Conservation (phyloP, 2,329 filamentous ascomycete genomes). For the Colletotrichum sp. region DNA sequence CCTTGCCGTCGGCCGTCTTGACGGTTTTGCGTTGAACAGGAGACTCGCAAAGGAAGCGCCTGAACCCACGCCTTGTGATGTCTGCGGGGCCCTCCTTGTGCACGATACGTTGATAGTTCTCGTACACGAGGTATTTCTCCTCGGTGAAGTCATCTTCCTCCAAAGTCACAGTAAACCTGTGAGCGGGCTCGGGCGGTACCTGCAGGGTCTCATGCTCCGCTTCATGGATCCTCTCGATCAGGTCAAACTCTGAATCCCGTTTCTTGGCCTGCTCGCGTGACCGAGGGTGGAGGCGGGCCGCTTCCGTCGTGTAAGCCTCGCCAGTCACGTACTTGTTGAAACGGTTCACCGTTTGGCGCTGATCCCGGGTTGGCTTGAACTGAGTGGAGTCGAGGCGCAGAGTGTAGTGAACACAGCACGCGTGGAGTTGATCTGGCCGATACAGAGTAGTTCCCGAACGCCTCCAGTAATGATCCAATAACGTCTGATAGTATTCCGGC, state of each 20-base stretch:
- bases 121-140: constrained; percentile 76
- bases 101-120: constrained; percentile 77
- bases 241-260: constrained; percentile 70
- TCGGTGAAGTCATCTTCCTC: constrained; percentile 74
- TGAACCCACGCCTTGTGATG: constrained; percentile 68
- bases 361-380: constrained; percentile 73
- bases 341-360: constrained; percentile 76
- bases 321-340: constrained; percentile 78
- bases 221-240: constrained; percentile 72
- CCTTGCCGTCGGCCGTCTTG: constrained; percentile 51
- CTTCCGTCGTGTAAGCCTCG: constrained; percentile 68
- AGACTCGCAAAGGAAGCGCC: constrained; percentile 75
- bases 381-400: constrained; percentile 71
- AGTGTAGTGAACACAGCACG: constrained; percentile 93
- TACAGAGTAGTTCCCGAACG: constrained; percentile 76
- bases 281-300: constrained; percentile 67
- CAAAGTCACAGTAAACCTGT: constrained; percentile 71
- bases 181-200: constrained; percentile 66
- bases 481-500: constrained; percentile 70
- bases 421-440: constrained; percentile 76
- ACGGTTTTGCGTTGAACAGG: constrained; percentile 59
- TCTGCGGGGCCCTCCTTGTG: constrained; percentile 69
- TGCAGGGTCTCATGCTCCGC: constrained; percentile 62
- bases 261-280: constrained; percentile 69
- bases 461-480: constrained; percentile 81